phyloP scores from a whole-genome alignment of 1,284 basidiomycete species.

The Tremellales sp. region DNA sequence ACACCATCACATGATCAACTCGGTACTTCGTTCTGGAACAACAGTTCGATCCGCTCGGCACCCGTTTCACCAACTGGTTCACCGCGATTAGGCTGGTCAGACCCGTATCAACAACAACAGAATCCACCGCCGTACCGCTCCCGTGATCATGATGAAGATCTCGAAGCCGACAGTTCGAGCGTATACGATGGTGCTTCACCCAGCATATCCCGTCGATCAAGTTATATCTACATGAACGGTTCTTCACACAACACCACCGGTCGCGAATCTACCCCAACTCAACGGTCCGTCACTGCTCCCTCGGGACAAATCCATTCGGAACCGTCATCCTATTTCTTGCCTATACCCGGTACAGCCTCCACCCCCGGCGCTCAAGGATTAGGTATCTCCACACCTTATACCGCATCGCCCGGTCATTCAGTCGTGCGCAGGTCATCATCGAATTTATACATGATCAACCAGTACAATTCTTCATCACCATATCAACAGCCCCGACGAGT shows the following conservation, averaged over 20 bases:
- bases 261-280: conserved; percentile 1
- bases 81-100: conserved; percentile 13
- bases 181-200: conserved; percentile 14
- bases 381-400: conserved; percentile 16
- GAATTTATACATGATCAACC: not conserved
- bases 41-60: conserved; percentile 12
- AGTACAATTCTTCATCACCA: not conserved
- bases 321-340: conserved; percentile 24
- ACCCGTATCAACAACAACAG: not conserved
- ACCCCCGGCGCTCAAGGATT: conserved; percentile 5
- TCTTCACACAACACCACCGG: conserved; percentile 6
- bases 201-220: conserved; percentile 31
- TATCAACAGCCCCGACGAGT: conserved; percentile 15
- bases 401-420: conserved; percentile 8
- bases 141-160: conserved; percentile 19
- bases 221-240: conserved; percentile 30
- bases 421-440: not conserved
- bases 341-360: conserved; percentile 9
- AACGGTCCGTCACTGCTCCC: conserved; percentile 1
- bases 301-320: conserved; percentile 3
- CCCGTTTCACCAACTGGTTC: conserved; percentile 26
- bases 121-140: not conserved
- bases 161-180: conserved; percentile 11
- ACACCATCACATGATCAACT: not conserved
- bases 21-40: not conserved